Base-by-base conservation (phyloP, 2,329 filamentous ascomycete species). In the Verticillium dahliae region DNA sequence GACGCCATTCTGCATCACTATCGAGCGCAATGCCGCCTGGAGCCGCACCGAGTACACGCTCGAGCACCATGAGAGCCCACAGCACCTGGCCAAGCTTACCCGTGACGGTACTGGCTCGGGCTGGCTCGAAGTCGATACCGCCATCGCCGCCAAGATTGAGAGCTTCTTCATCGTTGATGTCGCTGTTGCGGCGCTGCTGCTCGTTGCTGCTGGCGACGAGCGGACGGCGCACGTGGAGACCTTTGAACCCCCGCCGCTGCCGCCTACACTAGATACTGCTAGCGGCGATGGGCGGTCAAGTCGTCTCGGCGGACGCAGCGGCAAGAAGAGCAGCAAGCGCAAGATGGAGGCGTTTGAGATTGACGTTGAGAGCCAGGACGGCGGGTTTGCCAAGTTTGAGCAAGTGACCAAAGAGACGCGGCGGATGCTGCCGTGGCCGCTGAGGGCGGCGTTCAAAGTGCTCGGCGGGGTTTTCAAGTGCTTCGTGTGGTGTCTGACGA, bases 111-210 rank as follows among this genome's bases (percentile, higher is more conserved):
- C 83, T 0, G 85, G 86, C 15, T 76, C 74, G 6, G 86, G 86
- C 15, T 86, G 78, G 74, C 71, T 89, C 54, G 85, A 89, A 74
- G 70, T 89, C 7, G 85, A 86, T 72, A 88, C 85, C 1, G 77
- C 77, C 14, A 79, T 88, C 50, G 85, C 86, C 1, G 75, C 80
- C 58, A 81, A 82, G 70, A 81, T 88, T 59, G 84, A 87, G 54
- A 78, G 80, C 38, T 86, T 84, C 69, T 89, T 86, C 70, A 74
- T 88, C 50, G 77, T 86, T 14, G 86, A 89, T 68, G 85, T 88
- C 1, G 85, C 82, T 4, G 82, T 87, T 15, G 76, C 83, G 1
- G 85, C 86, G 0, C 75, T 88, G 15, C 71, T 88, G 66, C 75
- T 89, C 4, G 85, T 88, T 6, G 85, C 85, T 1, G 77, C 81